Base-by-base conservation (phyloP, 441 rosid genomes). In the Aquilaria agallochum region DNA sequence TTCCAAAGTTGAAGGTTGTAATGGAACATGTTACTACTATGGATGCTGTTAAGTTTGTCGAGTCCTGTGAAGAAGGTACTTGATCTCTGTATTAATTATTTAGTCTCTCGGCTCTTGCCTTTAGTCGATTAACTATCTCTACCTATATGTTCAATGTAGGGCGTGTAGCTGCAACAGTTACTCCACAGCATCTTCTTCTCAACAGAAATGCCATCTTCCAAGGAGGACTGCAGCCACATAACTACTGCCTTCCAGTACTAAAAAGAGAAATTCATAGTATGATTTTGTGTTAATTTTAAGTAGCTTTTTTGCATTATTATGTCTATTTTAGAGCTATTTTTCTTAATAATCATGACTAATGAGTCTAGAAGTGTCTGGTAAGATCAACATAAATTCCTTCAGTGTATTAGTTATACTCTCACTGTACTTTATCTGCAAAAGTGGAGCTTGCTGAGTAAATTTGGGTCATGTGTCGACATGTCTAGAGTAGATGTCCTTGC, bases 11-110 rank as follows among this genome's bases (percentile, higher is more conserved):
- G 33, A 91, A 84, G 75, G 75, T 94, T 63, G 96, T 94, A 50
- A 94, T 94, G 97, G 99, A 94, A 76, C 97, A 94, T 68, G 86
- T 94, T 61, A 94, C 97, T 50, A 91, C 97, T 27, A 66, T 77
- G 75, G 99, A 94, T 74, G 99, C 99, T 36, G 97, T 75, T 63
- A 79, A 68, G 33, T 94, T 91, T 72, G 91, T 89, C 34, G 86
- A 89, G 70, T 94, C 97, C 63, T 83, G 95, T 72, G 76, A 78
- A 73, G 86, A 90, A 72, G 42, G 42, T 36, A 36, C 42, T 8
- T 36, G 1, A 4, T 36, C 42, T 36, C 42, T 36, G 7, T 36
- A 36, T 2, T 36, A 36, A 36, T 36, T 36, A 4, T 36, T 36
- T 3, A 36, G 42, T 36, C 42, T 20, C 27, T 36, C 42, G 7